Percentiles rank a stretch among this genome's conserved stretches.
Conservation (phyloP, 805 yeast species). For the Zygosaccharomyces gambellarensis region DNA sequence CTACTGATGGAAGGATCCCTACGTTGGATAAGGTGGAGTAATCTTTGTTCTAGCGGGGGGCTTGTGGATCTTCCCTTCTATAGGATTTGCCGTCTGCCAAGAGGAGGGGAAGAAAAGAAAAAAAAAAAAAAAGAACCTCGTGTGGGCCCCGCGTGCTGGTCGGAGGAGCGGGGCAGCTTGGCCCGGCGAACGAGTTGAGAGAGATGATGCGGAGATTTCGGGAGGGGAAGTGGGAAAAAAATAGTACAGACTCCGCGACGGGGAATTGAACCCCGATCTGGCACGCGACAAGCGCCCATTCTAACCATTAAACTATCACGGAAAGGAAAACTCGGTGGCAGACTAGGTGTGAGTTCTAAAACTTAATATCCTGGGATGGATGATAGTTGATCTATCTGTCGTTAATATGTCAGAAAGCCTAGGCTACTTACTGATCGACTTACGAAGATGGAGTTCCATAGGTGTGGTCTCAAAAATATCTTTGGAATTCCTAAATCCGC, state of each 20-base stretch:
- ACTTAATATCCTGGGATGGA: no score
- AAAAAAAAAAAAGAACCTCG: no score
- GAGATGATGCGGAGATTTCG: background rate
- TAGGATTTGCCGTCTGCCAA: background rate
- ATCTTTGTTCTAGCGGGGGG: background rate
- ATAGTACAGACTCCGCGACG: constrained; percentile 4
- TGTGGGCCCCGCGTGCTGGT: no score
- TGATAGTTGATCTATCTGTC: no score
- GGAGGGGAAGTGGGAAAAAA: background rate
- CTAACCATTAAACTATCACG: constrained; percentile 7
- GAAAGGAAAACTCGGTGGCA: background rate
- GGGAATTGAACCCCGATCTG: constrained; percentile 9
- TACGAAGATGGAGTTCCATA: no score
- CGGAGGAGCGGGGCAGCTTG: background rate
- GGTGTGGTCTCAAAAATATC: no score
- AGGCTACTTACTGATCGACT: no score
- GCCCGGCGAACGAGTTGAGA: background rate
- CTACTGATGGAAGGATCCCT: background rate
- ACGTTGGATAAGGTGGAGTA: background rate
- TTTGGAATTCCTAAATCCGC: no score
- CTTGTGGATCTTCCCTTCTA: background rate
- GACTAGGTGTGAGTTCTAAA: no score
- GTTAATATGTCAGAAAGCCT: no score
- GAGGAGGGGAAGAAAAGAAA: background rate
- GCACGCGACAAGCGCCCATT: constrained; percentile 9